Percentiles rank a stretch among this genome's conserved stretches.
Evolutionary conservation across 2,329 filamentous ascomycete genomes (phyloP).

Genomic region (Claviceps citrina): DNA sequence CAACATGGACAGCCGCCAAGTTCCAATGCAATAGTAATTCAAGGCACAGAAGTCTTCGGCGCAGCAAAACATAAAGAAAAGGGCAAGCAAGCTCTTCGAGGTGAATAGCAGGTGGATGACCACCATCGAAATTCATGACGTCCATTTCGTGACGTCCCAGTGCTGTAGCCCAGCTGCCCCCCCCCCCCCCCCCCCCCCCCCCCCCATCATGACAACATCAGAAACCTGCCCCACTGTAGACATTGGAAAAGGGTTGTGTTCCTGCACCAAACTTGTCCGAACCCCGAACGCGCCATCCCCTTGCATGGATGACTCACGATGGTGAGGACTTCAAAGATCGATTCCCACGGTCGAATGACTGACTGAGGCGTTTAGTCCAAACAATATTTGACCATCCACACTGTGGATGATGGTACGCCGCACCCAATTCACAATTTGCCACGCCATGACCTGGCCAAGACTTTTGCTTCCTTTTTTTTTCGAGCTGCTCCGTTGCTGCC

Average conservation of each 20-base stretch:
- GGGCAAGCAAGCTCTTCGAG: not conserved
- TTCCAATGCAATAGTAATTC: no score
- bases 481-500: not conserved
- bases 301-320: slow-evolving; percentile 8
- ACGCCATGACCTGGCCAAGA: slow-evolving; percentile 9
- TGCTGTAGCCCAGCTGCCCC: not conserved
- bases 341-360: not conserved
- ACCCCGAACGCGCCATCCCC: not conserved
- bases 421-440: slow-evolving; percentile 8
- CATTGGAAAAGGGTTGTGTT: slow-evolving; percentile 1
- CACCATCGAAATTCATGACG: not conserved
- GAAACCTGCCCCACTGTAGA: slow-evolving; percentile 6
- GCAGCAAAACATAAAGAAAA: not conserved
- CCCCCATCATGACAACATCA: not conserved
- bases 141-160: not conserved
- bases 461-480: not conserved
- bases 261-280: slow-evolving; percentile 4
- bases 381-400: slow-evolving; percentile 90
- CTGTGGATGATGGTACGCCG: slow-evolving; percentile 62
- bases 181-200: slow-evolving; percentile 1
- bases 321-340: slow-evolving; percentile 10
- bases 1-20: no score
- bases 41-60: no score
- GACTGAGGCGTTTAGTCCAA: slow-evolving; percentile 52
- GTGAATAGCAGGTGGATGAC: not conserved